phyloP scores from a whole-genome alignment of 352 stramenopile species.

The Pythium angustatum region DNA sequence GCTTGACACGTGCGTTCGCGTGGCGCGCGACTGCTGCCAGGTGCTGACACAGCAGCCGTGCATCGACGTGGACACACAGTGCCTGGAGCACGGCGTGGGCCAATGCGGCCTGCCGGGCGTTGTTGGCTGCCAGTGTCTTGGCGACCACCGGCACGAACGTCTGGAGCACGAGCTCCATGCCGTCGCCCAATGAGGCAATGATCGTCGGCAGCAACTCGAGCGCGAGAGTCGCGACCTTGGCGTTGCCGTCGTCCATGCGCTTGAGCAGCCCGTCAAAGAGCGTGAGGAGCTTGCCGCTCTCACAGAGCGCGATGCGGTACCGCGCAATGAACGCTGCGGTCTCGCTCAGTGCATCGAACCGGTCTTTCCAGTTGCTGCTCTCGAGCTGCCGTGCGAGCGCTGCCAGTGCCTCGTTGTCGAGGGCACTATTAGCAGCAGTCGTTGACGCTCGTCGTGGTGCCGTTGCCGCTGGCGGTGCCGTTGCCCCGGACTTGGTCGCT shows the following conservation, averaged over 20 bases:
- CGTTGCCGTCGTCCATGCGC: slow-evolving; percentile 73
- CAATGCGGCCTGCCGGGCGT: slow-evolving; percentile 47
- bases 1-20: slow-evolving; percentile 62
- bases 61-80: slow-evolving; percentile 50
- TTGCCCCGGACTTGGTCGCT: not conserved
- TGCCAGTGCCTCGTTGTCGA: slow-evolving; percentile 46
- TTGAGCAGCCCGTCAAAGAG: slow-evolving; percentile 77
- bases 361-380: slow-evolving; percentile 81
- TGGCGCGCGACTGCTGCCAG: slow-evolving; percentile 46
- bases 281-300: slow-evolving; percentile 49
- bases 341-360: slow-evolving; percentile 59
- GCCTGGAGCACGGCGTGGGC: slow-evolving; percentile 43
- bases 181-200: slow-evolving; percentile 46
- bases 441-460: not conserved
- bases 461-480: not conserved
- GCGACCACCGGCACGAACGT: slow-evolving; percentile 54
- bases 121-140: slow-evolving; percentile 60
- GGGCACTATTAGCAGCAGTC: not conserved
- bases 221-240: slow-evolving; percentile 64
- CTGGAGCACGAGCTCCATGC: slow-evolving; percentile 60
- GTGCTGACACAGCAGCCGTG: slow-evolving; percentile 55
- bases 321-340: slow-evolving; percentile 39
- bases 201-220: slow-evolving; percentile 61
- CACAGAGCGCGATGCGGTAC: slow-evolving; percentile 24
- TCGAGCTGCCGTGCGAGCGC: slow-evolving; percentile 52